Percentiles rank a stretch among this genome's conserved stretches.
phyloP scores from a whole-genome alignment of 768 basidiomycete genomes.

The Auriscalpium orientale region DNA sequence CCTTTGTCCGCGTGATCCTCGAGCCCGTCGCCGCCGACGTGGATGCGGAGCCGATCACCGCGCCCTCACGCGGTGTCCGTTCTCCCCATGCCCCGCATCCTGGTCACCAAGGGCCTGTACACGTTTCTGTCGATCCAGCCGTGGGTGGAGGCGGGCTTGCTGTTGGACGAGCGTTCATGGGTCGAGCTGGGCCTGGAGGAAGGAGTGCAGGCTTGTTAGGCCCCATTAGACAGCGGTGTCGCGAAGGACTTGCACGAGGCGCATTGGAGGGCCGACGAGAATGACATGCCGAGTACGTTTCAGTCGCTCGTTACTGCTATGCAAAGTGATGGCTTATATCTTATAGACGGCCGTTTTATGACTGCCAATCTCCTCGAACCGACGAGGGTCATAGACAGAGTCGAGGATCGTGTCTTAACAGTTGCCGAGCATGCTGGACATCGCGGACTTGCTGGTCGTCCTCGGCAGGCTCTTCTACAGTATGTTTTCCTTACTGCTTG shows the following conservation, averaged over 20 bases:
- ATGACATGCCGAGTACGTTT: slow-evolving; percentile 62
- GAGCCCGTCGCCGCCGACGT: slow-evolving; percentile 22
- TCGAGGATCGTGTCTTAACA: neutral
- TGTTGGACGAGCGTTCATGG: slow-evolving; percentile 77
- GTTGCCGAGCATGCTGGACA: neutral
- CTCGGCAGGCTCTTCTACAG: too few relatives aligned
- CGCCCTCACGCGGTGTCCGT: slow-evolving; percentile 67
- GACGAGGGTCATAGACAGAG: neutral
- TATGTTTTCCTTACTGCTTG: too few relatives aligned
- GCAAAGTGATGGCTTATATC: neutral
- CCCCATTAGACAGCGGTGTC: slow-evolving; percentile 74
- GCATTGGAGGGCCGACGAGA: slow-evolving; percentile 61
- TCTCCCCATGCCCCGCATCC: slow-evolving; percentile 57
- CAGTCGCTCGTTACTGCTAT: neutral
- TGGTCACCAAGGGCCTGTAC: slow-evolving; percentile 90
- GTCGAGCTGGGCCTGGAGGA: slow-evolving; percentile 49
- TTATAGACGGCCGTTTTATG: neutral
- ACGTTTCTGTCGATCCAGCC: slow-evolving; percentile 63
- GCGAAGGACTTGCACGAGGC: slow-evolving; percentile 59
- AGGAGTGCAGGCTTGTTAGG: slow-evolving; percentile 47
- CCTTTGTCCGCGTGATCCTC: slow-evolving; percentile 56
- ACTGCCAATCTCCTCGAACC: neutral
- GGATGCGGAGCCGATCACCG: slow-evolving; percentile 36
- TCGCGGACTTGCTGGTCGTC: too few relatives aligned
- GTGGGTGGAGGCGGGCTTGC: slow-evolving; percentile 57